Percentiles rank a stretch among this genome's conserved stretches.
These are phyloP conservation scores for Ogataea degrootiae DNA, from an alignment of 805 yeast species.

Conservation along the genomic window DNA sequence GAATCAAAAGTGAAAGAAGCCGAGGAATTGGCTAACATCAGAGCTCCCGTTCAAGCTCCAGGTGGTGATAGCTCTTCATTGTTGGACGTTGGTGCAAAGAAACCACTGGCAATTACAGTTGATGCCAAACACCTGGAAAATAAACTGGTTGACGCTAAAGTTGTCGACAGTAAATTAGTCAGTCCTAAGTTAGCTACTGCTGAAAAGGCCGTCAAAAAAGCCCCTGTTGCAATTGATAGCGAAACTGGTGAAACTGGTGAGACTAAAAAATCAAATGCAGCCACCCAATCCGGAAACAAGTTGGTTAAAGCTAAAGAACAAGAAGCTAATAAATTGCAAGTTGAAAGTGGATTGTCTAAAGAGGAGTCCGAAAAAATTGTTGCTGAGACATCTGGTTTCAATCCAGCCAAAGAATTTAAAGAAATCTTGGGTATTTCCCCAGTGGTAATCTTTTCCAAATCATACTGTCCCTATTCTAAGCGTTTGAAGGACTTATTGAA, in stretches of 20 bases:
- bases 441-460: conserved; percentile 56
- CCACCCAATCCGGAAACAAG: neutral
- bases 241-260: neutral
- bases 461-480: conserved; percentile 73
- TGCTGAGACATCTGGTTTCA: conserved; percentile 28
- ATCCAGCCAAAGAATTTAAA: conserved; percentile 49
- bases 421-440: conserved; percentile 60
- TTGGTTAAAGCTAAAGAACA: conserved; percentile 1
- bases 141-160: neutral
- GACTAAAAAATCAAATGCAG: conserved; percentile 2
- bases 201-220: neutral
- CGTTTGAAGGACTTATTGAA: conserved; percentile 62
- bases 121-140: too few species aligned
- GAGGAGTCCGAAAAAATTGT: conserved; percentile 9
- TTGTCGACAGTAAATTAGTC: neutral
- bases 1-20: conserved; percentile 37
- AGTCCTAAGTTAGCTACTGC: neutral
- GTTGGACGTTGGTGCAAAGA: conserved; percentile 4
- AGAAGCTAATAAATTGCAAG: neutral
- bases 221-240: neutral
- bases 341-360: conserved; percentile 2
- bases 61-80: conserved; percentile 11
- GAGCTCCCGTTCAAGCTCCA: conserved; percentile 21
- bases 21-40: conserved; percentile 26
- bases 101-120: neutral